These are phyloP conservation scores for Acmispon strigosus DNA, from an alignment of 306 rosid genomes.

Conservation along the genomic window DNA sequence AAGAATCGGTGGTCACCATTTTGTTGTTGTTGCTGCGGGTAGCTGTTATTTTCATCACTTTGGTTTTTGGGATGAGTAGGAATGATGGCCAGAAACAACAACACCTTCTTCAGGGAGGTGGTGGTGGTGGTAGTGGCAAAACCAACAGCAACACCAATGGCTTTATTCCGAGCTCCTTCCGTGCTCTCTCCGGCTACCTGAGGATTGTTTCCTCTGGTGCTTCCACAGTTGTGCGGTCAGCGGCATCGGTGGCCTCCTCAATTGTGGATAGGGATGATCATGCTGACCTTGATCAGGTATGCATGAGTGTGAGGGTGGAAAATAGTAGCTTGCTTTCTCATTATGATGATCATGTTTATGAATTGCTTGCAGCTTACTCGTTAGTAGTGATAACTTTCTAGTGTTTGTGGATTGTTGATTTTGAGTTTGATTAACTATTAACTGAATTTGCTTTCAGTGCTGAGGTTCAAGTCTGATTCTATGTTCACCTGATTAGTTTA, in stretches of 20 bases:
- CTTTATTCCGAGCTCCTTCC: conserved; percentile 62
- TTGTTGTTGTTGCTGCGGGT: conserved; percentile 26
- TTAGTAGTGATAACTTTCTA: not conserved
- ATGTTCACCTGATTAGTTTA: not conserved
- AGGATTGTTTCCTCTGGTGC: conserved; percentile 75
- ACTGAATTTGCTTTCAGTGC: not conserved
- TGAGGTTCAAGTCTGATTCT: not conserved
- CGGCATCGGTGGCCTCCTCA: conserved; percentile 64
- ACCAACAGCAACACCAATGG: conserved; percentile 25
- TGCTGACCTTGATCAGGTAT: conserved; percentile 54
- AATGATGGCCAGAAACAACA: conserved; percentile 57
- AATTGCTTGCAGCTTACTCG: not conserved
- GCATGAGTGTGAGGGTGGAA: not conserved
- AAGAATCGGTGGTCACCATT: conserved; percentile 19
- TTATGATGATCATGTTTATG: not conserved
- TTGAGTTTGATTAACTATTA: not conserved
- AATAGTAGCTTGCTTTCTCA: not conserved
- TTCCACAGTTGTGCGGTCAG: conserved; percentile 73
- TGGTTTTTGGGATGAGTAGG: conserved; percentile 64
- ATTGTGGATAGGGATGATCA: conserved; percentile 57
- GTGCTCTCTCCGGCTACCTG: conserved; percentile 64
- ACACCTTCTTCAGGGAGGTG: conserved; percentile 31
- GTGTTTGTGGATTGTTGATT: not conserved
- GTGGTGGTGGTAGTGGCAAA: conserved; percentile 21
- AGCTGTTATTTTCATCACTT: conserved; percentile 29